Evolutionary conservation across 106 monocot species (phyloP).

Genomic region (Acorus calamus): DNA sequence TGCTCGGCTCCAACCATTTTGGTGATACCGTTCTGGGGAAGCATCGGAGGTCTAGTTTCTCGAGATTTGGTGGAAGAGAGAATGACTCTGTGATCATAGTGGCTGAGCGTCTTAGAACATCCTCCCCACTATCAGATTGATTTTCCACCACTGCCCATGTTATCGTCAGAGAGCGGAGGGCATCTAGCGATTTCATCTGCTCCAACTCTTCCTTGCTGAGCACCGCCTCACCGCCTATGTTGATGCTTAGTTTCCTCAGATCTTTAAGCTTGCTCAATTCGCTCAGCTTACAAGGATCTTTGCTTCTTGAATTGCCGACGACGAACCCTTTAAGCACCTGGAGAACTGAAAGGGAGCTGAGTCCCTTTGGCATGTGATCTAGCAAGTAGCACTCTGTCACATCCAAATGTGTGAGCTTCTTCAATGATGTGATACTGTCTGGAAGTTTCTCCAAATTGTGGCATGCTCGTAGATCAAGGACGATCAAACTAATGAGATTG

Average conservation of each 20-base stretch:
- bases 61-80: not conserved
- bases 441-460: conserved; percentile 17
- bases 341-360: conserved; percentile 4
- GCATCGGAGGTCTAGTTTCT: too few relatives aligned
- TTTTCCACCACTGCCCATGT: conserved; percentile 16
- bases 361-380: conserved; percentile 11
- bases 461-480: conserved; percentile 17
- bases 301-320: conserved; percentile 4
- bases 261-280: conserved; percentile 5
- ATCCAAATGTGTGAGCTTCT: conserved; percentile 14
- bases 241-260: conserved; percentile 17
- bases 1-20: too few relatives aligned
- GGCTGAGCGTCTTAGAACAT: too few relatives aligned
- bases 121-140: too few relatives aligned
- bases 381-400: conserved; percentile 23
- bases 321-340: conserved; percentile 26
- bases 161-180: conserved; percentile 4
- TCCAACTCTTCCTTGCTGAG: not conserved
- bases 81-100: too few relatives aligned
- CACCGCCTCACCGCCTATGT: conserved; percentile 4
- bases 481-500: conserved; percentile 10
- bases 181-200: not conserved
- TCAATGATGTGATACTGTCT: not conserved
- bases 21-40: too few relatives aligned
- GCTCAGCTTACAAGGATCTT: conserved; percentile 1